Percentiles rank a stretch among this genome's conserved stretches.
These are phyloP conservation scores for Toxoplasma gondii DNA, from an alignment of 169 alveolate genomes.

Conservation along the genomic window DNA sequence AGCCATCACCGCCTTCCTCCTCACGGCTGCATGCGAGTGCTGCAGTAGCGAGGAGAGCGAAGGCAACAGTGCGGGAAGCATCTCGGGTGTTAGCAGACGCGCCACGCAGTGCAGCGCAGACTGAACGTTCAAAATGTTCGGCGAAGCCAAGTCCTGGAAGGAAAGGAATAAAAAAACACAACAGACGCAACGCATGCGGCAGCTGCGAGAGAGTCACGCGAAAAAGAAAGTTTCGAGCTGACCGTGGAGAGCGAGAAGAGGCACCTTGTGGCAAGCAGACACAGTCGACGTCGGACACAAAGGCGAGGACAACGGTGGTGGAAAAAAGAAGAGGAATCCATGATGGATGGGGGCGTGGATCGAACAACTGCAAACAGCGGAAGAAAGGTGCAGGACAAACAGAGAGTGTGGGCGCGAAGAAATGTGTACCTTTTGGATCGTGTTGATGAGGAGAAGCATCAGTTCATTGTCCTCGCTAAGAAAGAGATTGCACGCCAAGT, in stretches of 20 bases:
- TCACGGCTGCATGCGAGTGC: conserved; percentile 88
- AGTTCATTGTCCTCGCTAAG: conserved; percentile 88
- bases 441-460: conserved; percentile 90
- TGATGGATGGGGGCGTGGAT: not conserved
- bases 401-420: not conserved
- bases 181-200: not conserved
- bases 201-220: no score
- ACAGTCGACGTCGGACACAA: not conserved
- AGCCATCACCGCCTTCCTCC: conserved; percentile 91
- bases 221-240: no score
- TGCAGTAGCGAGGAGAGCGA: conserved; percentile 82
- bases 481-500: conserved; percentile 91
- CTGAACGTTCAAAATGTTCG: conserved; percentile 87
- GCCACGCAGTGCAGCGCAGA: conserved; percentile 89
- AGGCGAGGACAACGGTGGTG: not conserved
- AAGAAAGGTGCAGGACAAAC: not conserved
- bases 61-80: conserved; percentile 88
- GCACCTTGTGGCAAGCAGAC: not conserved
- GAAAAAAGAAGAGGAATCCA: no score
- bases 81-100: conserved; percentile 86
- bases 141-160: conserved; percentile 64
- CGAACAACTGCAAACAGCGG: not conserved
- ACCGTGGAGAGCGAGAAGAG: no score
- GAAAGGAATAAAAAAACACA: not conserved
- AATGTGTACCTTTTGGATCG: conserved; percentile 85